These are phyloP conservation scores for Beauveria bassiana DNA, from an alignment of 2,329 filamentous ascomycete species.

Conservation along the genomic window DNA sequence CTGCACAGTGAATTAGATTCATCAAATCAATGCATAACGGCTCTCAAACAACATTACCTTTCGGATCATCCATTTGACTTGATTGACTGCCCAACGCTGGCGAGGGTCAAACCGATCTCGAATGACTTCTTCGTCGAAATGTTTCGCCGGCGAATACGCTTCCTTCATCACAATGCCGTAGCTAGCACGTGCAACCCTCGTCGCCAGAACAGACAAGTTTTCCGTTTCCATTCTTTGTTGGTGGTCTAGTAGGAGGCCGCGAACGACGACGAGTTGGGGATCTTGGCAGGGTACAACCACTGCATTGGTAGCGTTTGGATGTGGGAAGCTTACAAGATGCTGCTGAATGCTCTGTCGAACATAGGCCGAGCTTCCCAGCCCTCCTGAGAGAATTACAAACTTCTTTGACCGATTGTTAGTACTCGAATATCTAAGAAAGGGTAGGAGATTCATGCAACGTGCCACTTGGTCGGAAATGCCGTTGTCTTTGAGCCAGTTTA, in stretches of 20 bases:
- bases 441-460: constrained; percentile 11
- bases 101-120: constrained; percentile 25
- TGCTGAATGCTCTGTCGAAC: constrained; percentile 35
- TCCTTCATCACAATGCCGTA: constrained; percentile 34
- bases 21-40: background rate
- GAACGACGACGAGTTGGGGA: constrained; percentile 47
- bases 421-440: background rate
- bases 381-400: constrained; percentile 37
- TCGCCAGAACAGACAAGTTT: constrained; percentile 33
- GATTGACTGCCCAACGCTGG: constrained; percentile 31
- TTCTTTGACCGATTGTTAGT: constrained; percentile 19
- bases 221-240: constrained; percentile 38
- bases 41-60: constrained; percentile 20
- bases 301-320: constrained; percentile 28
- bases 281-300: constrained; percentile 38
- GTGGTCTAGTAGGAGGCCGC: constrained; percentile 43
- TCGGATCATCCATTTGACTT: constrained; percentile 35
- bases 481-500: constrained; percentile 30
- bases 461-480: constrained; percentile 28
- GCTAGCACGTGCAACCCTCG: constrained; percentile 33
- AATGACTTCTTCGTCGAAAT: constrained; percentile 28
- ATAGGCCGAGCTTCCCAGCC: constrained; percentile 38
- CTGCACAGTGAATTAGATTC: constrained; percentile 16
- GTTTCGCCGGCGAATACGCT: constrained; percentile 27
- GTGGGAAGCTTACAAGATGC: constrained; percentile 24